These are phyloP conservation scores for Cudoniella acicularis DNA, from an alignment of 495 filamentous ascomycete genomes.

Conservation along the genomic window DNA sequence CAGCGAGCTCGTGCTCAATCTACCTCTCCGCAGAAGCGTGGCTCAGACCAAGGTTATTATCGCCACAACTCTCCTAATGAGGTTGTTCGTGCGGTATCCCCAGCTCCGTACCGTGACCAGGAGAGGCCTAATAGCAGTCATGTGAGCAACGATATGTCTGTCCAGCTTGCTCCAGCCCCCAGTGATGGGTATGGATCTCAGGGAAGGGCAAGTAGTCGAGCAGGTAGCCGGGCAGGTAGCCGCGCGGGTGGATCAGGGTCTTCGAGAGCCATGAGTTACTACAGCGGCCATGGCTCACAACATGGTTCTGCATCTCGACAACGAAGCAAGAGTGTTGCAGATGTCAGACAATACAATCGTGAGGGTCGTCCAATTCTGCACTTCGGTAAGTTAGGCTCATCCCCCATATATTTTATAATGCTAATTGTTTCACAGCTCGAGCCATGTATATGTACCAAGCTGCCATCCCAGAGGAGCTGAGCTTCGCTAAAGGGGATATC, in stretches of 20 bases:
- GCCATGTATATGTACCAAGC: slow-evolving; percentile 93
- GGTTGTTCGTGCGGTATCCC: slow-evolving; percentile 51
- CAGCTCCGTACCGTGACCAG: slow-evolving; percentile 54
- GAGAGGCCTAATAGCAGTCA: slow-evolving; percentile 60
- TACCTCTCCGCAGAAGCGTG: slow-evolving; percentile 43
- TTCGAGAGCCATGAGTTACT: slow-evolving; percentile 54
- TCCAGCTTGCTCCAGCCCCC: slow-evolving; percentile 63
- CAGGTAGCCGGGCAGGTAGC: slow-evolving; percentile 33
- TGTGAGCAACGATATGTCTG: slow-evolving; percentile 51
- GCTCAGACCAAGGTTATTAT: slow-evolving; percentile 52
- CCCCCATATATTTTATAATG: neutral
- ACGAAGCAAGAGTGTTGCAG: slow-evolving; percentile 79
- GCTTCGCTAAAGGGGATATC: slow-evolving; percentile 89
- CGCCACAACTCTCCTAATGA: slow-evolving; percentile 54
- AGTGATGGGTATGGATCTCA: slow-evolving; percentile 53
- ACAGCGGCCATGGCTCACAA: slow-evolving; percentile 45
- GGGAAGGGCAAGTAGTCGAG: slow-evolving; percentile 35
- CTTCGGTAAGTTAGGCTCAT: slow-evolving; percentile 65
- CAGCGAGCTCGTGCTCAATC: slow-evolving; percentile 34
- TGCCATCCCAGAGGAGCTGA: slow-evolving; percentile 90
- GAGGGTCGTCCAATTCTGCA: slow-evolving; percentile 88
- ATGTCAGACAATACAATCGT: slow-evolving; percentile 69
- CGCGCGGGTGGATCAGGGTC: slow-evolving; percentile 27
- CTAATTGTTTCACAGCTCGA: slow-evolving; percentile 59
- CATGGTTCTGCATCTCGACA: slow-evolving; percentile 44